Evolutionary conservation across 1,139 yeast genomes (phyloP).

Genomic region (Geotrichum australiense): DNA sequence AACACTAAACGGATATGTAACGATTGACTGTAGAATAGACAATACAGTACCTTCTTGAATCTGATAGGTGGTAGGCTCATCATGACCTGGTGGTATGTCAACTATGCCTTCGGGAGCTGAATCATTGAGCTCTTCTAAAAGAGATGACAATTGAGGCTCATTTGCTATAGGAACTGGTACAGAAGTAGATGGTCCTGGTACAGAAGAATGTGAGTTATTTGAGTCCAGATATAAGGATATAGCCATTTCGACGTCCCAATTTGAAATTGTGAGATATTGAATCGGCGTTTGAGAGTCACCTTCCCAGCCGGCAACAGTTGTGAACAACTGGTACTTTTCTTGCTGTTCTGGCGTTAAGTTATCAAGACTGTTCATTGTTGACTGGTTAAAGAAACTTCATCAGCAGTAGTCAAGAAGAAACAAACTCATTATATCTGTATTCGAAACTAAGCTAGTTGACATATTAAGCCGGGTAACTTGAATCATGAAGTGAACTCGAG

Average conservation of each 20-base stretch:
- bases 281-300: constrained; percentile 25
- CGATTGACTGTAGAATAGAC: constrained; percentile 28
- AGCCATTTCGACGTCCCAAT: constrained; percentile 32
- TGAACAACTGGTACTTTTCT: constrained; percentile 25
- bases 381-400: too few relatives aligned
- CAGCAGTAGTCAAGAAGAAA: too few relatives aligned
- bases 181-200: constrained; percentile 13
- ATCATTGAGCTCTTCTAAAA: constrained; percentile 29
- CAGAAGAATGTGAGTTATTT: constrained; percentile 17
- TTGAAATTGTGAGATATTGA: constrained; percentile 24
- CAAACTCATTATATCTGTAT: too few relatives aligned
- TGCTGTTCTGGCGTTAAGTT: constrained; percentile 20
- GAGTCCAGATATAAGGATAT: constrained; percentile 31
- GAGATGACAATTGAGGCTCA: constrained; percentile 22
- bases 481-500: too few relatives aligned
- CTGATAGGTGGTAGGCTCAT: constrained; percentile 22
- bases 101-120: constrained; percentile 18
- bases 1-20: constrained; percentile 32
- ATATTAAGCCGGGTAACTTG: too few relatives aligned
- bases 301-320: constrained; percentile 29
- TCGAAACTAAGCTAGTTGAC: too few relatives aligned
- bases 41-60: constrained; percentile 22
- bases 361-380: constrained; percentile 16
- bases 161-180: constrained; percentile 6
- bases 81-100: neutral